phyloP scores from a whole-genome alignment of 2,329 filamentous ascomycete genomes.

The Coniochaeta prunicola region DNA sequence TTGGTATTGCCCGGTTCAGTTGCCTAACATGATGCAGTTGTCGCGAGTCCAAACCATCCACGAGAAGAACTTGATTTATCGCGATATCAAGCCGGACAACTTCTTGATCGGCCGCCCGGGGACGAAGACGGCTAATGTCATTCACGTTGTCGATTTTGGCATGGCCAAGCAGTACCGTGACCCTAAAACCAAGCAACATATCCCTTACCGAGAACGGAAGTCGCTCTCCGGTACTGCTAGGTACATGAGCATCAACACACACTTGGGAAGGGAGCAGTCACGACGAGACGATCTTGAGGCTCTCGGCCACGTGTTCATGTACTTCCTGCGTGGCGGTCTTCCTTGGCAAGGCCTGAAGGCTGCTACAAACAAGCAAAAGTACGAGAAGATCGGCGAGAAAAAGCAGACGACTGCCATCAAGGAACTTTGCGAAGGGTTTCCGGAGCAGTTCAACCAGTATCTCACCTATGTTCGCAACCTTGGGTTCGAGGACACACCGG shows the following conservation, averaged over 20 bases:
- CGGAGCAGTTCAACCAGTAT: slow-evolving; percentile 97
- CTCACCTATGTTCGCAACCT: slow-evolving; percentile 95
- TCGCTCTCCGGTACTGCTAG: slow-evolving; percentile 92
- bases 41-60: slow-evolving; percentile 90
- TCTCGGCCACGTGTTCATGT: slow-evolving; percentile 67
- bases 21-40: slow-evolving; percentile 44
- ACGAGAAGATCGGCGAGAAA: slow-evolving; percentile 99
- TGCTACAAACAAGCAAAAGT: slow-evolving; percentile 88
- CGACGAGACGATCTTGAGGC: slow-evolving; percentile 94
- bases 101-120: slow-evolving; percentile 91
- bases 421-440: slow-evolving; percentile 92
- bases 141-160: slow-evolving; percentile 97
- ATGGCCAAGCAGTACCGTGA: slow-evolving; percentile 99
- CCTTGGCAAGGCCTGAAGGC: slow-evolving; percentile 70
- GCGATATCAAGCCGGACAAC: slow-evolving; percentile 99
- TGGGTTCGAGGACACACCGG: slow-evolving; percentile 95
- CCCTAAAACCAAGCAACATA: slow-evolving; percentile 98
- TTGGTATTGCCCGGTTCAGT: slow-evolving; percentile 1
- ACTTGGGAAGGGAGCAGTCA: slow-evolving; percentile 92
- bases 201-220: slow-evolving; percentile 94
- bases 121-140: slow-evolving; percentile 93
- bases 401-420: slow-evolving; percentile 97
- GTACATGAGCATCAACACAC: slow-evolving; percentile 99
- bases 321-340: slow-evolving; percentile 63
- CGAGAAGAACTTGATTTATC: slow-evolving; percentile 98